Evolutionary conservation across 768 basidiomycete genomes (phyloP).

Genomic region (Lactarius trivialis): DNA sequence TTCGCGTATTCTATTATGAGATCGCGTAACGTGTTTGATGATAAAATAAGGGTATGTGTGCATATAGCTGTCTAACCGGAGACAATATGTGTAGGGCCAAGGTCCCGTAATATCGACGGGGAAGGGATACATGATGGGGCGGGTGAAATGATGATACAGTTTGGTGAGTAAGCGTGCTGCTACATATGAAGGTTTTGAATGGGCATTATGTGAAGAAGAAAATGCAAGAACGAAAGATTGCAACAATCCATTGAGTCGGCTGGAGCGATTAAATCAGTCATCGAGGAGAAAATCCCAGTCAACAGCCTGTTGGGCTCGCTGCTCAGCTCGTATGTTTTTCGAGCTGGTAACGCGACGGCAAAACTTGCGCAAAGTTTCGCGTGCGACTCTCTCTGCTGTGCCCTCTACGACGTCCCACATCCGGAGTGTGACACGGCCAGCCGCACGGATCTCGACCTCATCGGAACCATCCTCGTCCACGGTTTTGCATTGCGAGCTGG

Average conservation of each 20-base stretch:
- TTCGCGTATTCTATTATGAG: not conserved
- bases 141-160: conserved; percentile 13
- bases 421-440: conserved; percentile 56
- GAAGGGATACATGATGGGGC: conserved; percentile 2
- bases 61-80: conserved; percentile 12
- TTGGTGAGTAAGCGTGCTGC: conserved; percentile 7
- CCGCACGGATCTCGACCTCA: conserved; percentile 56
- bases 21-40: not conserved
- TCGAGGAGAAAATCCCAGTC: conserved; percentile 80
- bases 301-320: conserved; percentile 41
- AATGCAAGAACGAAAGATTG: conserved; percentile 7
- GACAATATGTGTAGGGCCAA: not conserved
- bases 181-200: conserved; percentile 8
- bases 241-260: not conserved
- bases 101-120: not conserved
- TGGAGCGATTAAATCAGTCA: conserved; percentile 34
- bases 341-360: conserved; percentile 54
- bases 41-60: conserved; percentile 12
- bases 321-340: conserved; percentile 36
- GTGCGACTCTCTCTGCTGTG: conserved; percentile 54
- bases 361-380: conserved; percentile 42
- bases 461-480: conserved; percentile 34
- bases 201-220: not conserved
- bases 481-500: conserved; percentile 22
- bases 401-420: conserved; percentile 75